Percentiles rank a stretch among this genome's conserved stretches.
Conservation (phyloP, 2,329 filamentous ascomycete genomes). For the Claviceps digitariae region DNA sequence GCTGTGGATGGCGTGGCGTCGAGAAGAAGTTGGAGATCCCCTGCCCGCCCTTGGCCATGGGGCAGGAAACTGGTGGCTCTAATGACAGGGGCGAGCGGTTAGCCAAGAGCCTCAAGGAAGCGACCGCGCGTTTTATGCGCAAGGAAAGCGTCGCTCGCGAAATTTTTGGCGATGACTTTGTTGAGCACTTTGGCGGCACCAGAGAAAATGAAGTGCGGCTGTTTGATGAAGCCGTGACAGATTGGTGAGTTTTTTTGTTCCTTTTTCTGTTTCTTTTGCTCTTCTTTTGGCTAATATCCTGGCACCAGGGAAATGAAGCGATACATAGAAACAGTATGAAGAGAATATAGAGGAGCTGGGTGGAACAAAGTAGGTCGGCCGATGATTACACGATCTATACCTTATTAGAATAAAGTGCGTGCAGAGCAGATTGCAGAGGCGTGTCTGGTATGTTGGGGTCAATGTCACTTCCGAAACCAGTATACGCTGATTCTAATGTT, state of each 20-base stretch:
- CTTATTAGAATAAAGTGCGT: too few species aligned
- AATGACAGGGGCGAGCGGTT: conserved; percentile 62
- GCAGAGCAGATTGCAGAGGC: too few species aligned
- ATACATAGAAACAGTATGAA: conserved; percentile 28
- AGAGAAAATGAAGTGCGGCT: conserved; percentile 79
- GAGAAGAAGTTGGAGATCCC: conserved; percentile 82
- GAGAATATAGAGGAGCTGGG: not conserved
- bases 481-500: too few species aligned
- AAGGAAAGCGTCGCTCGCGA: conserved; percentile 80
- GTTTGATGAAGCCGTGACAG: conserved; percentile 93
- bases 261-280: not conserved
- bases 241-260: conserved; percentile 55
- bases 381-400: too few species aligned
- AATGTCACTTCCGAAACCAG: too few species aligned
- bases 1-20: conserved; percentile 78
- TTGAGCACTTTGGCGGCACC: conserved; percentile 88
- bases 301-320: conserved; percentile 54
- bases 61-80: conserved; percentile 63
- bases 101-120: conserved; percentile 76
- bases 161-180: conserved; percentile 87
- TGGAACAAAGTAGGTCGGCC: not conserved
- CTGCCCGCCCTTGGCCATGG: conserved; percentile 71
- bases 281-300: not conserved
- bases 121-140: conserved; percentile 62
- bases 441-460: too few species aligned